Evolutionary conservation across 257 asterid genomes (phyloP).

Genomic region (Plectranthus barbatus): DNA sequence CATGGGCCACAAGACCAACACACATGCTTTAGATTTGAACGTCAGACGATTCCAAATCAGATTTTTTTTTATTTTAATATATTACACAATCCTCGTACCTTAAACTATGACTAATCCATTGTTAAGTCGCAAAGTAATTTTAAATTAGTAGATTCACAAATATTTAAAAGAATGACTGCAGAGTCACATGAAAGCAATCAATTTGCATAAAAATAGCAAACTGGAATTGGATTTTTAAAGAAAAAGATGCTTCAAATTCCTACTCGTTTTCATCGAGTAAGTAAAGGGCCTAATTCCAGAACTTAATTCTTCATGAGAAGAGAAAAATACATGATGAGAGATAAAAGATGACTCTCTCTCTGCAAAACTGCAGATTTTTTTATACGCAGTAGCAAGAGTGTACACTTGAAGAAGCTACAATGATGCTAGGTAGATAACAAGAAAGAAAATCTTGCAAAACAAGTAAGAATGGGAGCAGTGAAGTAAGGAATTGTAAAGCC

Average conservation of each 20-base stretch:
- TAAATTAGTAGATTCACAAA: too few relatives aligned
- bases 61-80: too few relatives aligned
- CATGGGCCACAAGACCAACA: neutral
- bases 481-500: too few relatives aligned
- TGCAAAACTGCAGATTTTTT: neutral
- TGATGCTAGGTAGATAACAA: neutral
- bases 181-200: constrained; percentile 3
- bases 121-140: neutral
- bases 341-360: neutral
- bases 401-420: too few relatives aligned
- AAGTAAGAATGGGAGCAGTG: neutral
- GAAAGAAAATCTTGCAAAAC: constrained; percentile 16
- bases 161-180: too few relatives aligned
- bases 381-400: too few relatives aligned
- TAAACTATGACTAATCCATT: constrained; percentile 6
- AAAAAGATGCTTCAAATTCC: constrained; percentile 12
- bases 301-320: too few relatives aligned
- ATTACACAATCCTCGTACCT: constrained; percentile 31
- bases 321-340: too few relatives aligned
- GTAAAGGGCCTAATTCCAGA: neutral
- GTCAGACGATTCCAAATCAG: constrained; percentile 1
- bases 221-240: too few relatives aligned
- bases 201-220: constrained; percentile 14
- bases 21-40: constrained; percentile 8
- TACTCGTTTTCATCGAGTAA: neutral